Evolutionary conservation across 495 filamentous ascomycete species (phyloP), one percentile per base, ranked within the genome.

Genomic region (Letharia lupina): DNA sequence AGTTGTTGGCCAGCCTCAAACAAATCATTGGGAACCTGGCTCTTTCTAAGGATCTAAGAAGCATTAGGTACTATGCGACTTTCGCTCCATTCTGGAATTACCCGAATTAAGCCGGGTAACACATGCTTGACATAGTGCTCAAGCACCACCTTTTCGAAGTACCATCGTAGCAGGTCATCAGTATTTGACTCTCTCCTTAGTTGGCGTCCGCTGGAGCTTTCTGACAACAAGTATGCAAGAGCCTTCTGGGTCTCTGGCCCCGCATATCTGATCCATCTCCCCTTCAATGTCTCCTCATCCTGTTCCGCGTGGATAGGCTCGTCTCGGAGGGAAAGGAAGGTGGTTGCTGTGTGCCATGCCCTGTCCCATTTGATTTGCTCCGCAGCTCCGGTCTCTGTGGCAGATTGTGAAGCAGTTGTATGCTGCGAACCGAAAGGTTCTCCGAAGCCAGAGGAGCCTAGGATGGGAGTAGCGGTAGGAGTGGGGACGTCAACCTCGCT

Each of bases 281-380:
- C 62, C n/a, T 65, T 64, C 40, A 71, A 45, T 35, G 57, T 42
- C 28, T 66, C 59, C 35, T 64, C 66, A 62, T 63, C 61, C 23
- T 66, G 61, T 31, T 50, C n/a, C 42, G 65, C 18, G 33, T 65
- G 6, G 52, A 66, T 72, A 10, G 65, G 67, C 65, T 69, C 69
- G 33, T 79, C 74, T 15, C 86, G 84, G 4, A 91, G 74, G 8
- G 78, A 74, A 20, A 93, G 81, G 58, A 82, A 84, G 47, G 79
- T 76, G 15, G 87, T 90, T 57, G 87, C 88, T 3, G 80, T 75
- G 71, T 84, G 83, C 87, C 89, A 91, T 47, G 88, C 84, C 62
- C 83, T 80, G 68, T 89, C 83, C 82, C 86, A 91, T 63, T 75
- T 75, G 62, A 80, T 77, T 71, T 87, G 86, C 65, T 90, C 84